Conservation (phyloP, 23 red algal species). For the Agarophyton chilense region DNA sequence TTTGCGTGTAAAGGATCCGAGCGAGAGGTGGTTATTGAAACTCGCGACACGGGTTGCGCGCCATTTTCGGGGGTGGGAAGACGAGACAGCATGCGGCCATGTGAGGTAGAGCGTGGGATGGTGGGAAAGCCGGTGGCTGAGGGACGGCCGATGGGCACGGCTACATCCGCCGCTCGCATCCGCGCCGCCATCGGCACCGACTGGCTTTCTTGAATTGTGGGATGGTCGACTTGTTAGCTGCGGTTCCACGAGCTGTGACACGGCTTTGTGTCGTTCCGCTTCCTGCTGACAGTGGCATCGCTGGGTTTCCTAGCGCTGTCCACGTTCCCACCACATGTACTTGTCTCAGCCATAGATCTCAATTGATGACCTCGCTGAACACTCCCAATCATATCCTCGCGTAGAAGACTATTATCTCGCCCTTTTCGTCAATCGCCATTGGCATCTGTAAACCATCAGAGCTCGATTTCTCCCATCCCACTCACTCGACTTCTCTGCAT, state of each 20-base stretch:
- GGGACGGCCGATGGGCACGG: background rate
- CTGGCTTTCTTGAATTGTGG: too few species aligned
- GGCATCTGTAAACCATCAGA: too few species aligned
- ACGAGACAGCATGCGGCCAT: constrained; percentile 36
- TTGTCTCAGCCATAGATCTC: background rate
- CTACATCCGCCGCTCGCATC: background rate
- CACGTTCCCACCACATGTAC: background rate
- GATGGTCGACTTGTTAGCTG: too few species aligned
- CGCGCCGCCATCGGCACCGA: constrained; percentile 1
- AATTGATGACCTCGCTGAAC: background rate
- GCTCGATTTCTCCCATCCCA: too few species aligned
- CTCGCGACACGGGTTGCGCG: background rate
- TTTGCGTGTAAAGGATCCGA: background rate
- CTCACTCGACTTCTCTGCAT: too few species aligned
- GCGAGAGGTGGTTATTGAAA: background rate
- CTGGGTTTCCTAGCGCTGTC: background rate
- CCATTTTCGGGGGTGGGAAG: background rate
- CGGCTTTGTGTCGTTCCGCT: background rate
- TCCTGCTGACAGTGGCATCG: background rate
- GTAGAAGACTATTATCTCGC: too few species aligned
- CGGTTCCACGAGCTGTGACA: background rate
- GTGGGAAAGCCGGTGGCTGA: background rate
- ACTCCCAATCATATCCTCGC: too few species aligned
- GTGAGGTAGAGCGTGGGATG: background rate
- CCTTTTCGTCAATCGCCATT: too few species aligned